A percentile compares a stretch with the other conserved stretches of the same genome.
phyloP scores from a whole-genome alignment of 257 asterid genomes.

The Cynanchum wilfordii region DNA sequence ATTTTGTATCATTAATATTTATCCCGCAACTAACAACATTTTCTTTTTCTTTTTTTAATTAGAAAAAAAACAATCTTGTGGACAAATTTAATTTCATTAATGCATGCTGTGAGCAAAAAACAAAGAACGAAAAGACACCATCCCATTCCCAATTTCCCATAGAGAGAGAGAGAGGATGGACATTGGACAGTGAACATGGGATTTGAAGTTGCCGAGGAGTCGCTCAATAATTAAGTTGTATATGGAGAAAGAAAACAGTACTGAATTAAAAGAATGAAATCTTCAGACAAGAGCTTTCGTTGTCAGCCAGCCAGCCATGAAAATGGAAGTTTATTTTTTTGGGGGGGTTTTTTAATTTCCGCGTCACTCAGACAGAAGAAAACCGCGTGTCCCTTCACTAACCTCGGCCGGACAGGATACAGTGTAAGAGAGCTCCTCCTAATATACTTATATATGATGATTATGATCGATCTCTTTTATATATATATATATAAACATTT shows the following conservation, averaged over 20 bases:
- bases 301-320: constrained; percentile 5
- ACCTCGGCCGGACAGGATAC: not conserved
- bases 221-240: not conserved
- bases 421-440: too few species aligned
- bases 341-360: not conserved
- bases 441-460: too few species aligned
- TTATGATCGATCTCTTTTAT: too few species aligned
- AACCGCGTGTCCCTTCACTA: not conserved
- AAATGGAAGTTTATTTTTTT: not conserved
- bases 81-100: too few species aligned
- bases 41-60: too few species aligned
- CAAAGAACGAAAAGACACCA: not conserved
- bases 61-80: too few species aligned
- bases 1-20: too few species aligned
- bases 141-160: too few species aligned
- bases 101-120: not conserved
- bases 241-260: not conserved
- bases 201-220: not conserved
- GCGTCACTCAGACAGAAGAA: not conserved
- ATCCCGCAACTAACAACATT: too few species aligned
- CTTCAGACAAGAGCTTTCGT: not conserved
- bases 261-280: not conserved
- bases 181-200: too few species aligned
- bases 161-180: not conserved
- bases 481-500: too few species aligned